Conservation (phyloP, 768 basidiomycete genomes). For the Lanmaoa pseudosensibilis region DNA sequence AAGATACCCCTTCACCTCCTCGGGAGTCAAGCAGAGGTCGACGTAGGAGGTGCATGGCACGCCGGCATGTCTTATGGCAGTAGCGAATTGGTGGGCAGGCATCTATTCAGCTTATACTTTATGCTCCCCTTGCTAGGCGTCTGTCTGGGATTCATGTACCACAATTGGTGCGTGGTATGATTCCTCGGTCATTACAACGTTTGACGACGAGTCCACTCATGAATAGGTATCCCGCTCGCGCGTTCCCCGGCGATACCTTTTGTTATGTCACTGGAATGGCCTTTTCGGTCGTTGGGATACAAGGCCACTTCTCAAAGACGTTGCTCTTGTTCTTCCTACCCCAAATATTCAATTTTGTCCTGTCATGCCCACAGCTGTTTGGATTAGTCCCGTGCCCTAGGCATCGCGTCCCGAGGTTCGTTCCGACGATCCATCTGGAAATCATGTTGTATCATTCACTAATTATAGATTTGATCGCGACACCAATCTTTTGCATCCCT, state of each 20-base stretch:
- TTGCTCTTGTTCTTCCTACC: slow-evolving; percentile 95
- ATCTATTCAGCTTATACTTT: slow-evolving; percentile 95
- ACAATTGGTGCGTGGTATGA: slow-evolving; percentile 77
- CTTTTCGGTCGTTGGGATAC: slow-evolving; percentile 95
- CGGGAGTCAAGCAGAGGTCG: slow-evolving; percentile 63
- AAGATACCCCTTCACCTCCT: slow-evolving; percentile 69
- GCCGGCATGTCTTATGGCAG: slow-evolving; percentile 88
- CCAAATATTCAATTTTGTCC: slow-evolving; percentile 95
- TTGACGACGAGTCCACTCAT: background rate
- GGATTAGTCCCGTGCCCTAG: slow-evolving; percentile 91
- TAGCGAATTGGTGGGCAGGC: slow-evolving; percentile 83
- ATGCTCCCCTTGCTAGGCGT: slow-evolving; percentile 95
- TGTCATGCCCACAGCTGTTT: slow-evolving; percentile 94
- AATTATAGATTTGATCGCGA: slow-evolving; percentile 64
- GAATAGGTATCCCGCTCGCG: slow-evolving; percentile 92
- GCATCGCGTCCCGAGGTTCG: slow-evolving; percentile 88
- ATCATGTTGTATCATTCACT: background rate
- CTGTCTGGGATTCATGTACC: slow-evolving; percentile 86
- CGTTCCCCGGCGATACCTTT: slow-evolving; percentile 94
- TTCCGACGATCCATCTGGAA: background rate
- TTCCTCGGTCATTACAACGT: background rate
- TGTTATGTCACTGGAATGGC: slow-evolving; percentile 99
- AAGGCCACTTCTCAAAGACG: slow-evolving; percentile 97
- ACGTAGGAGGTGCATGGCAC: slow-evolving; percentile 76
- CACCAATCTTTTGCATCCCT: slow-evolving; percentile 79